Evolutionary conservation across 192 early-diverging fungal genomes (phyloP).

Genomic region (Obelidium mucronatum): DNA sequence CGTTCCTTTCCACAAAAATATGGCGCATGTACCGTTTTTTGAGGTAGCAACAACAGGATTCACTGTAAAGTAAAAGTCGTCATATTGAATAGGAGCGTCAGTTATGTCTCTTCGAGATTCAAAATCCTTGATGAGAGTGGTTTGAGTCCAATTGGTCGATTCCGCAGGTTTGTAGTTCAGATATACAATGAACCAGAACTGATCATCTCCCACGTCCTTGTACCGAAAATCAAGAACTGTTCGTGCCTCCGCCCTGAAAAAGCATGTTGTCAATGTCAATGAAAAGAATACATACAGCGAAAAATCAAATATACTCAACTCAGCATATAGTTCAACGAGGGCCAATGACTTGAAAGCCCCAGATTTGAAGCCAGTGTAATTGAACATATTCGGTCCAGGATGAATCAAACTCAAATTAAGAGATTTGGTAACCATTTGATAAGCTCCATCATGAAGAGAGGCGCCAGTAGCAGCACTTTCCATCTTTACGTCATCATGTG

Average conservation of each 20-base stretch:
- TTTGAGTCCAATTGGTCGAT: neutral
- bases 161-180: neutral
- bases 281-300: neutral
- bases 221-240: conserved; percentile 19
- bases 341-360: conserved; percentile 1
- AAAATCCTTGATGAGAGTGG: neutral
- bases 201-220: neutral
- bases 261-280: neutral
- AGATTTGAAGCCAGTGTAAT: neutral
- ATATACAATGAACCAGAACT: conserved; percentile 10
- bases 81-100: conserved; percentile 7
- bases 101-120: neutral
- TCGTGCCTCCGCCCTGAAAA: conserved; percentile 3
- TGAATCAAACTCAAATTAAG: neutral
- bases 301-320: neutral
- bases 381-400: no score
- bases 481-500: neutral
- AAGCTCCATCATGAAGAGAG: no score
- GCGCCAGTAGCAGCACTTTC: no score
- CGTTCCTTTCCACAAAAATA: conserved; percentile 18
- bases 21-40: neutral
- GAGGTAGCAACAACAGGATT: conserved; percentile 15
- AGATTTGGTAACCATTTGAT: no score
- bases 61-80: conserved; percentile 11
- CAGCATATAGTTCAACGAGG: conserved; percentile 14